phyloP scores from a whole-genome alignment of 192 early-diverging fungal species.

The Umbelopsis sp. region DNA sequence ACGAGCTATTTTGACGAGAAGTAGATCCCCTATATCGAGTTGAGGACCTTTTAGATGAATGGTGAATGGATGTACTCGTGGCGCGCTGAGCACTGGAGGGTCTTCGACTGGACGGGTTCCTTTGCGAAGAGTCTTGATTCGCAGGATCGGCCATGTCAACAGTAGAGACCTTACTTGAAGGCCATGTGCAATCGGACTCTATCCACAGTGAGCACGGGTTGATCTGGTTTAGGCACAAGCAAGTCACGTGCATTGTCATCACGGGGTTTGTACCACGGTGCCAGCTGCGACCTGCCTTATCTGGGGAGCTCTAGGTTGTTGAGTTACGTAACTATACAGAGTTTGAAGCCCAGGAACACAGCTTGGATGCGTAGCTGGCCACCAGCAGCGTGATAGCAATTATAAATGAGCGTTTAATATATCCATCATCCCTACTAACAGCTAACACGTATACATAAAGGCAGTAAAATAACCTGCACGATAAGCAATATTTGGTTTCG shows the following conservation, averaged over 20 bases:
- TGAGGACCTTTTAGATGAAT: neutral
- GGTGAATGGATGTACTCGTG: neutral
- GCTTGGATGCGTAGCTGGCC: too few relatives aligned
- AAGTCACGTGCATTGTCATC: neutral
- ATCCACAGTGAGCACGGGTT: too few relatives aligned
- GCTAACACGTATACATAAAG: too few relatives aligned
- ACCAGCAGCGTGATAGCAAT: too few relatives aligned
- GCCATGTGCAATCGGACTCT: too few relatives aligned
- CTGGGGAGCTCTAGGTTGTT: neutral
- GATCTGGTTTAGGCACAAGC: neutral
- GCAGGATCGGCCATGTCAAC: constrained; percentile 12
- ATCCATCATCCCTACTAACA: too few relatives aligned
- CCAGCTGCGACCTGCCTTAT: constrained; percentile 14
- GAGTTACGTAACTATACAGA: too few relatives aligned
- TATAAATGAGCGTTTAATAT: too few relatives aligned
- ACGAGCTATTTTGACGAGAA: constrained; percentile 13
- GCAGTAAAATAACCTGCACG: too few relatives aligned
- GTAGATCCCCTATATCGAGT: neutral
- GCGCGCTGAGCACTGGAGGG: neutral
- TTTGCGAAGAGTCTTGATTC: constrained; percentile 1
- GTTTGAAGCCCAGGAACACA: too few relatives aligned
- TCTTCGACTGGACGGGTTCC: constrained; percentile 5
- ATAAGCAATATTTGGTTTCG: too few relatives aligned
- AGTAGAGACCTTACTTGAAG: neutral
- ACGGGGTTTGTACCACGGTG: constrained; percentile 7